A percentile compares a stretch with the other conserved stretches of the same genome.
These are phyloP conservation scores for Xylaria telfairii DNA, from an alignment of 495 filamentous ascomycete species.

Conservation along the genomic window DNA sequence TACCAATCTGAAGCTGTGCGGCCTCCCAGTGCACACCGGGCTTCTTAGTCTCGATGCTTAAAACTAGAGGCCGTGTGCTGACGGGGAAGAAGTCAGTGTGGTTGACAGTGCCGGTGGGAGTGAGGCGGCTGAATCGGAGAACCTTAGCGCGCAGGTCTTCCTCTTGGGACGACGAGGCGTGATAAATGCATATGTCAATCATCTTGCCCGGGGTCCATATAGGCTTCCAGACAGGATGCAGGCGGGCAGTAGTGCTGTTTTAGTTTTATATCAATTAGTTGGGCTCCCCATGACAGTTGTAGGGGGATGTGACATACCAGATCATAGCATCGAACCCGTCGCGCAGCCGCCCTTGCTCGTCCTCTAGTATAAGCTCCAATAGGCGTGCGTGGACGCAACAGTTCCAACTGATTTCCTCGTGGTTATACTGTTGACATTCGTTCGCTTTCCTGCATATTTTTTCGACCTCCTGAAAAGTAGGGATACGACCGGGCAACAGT, in stretches of 20 bases:
- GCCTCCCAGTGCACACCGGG: constrained; percentile 12
- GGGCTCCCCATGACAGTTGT: neutral
- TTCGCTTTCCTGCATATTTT: constrained; percentile 3
- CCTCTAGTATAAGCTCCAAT: neutral
- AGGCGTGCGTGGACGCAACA: neutral
- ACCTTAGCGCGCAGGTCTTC: constrained; percentile 6
- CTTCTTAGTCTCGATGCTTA: constrained; percentile 27
- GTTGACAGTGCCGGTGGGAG: constrained; percentile 23
- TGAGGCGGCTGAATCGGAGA: neutral
- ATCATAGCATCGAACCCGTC: constrained; percentile 7
- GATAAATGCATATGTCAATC: constrained; percentile 15
- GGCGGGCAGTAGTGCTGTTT: constrained; percentile 10
- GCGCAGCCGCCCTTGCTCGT: neutral
- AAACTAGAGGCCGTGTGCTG: neutral
- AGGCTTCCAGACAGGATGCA: constrained; percentile 4
- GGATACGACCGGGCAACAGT: constrained; percentile 6
- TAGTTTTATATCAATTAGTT: neutral
- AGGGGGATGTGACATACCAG: constrained; percentile 2
- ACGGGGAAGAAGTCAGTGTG: constrained; percentile 21
- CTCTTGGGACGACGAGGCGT: neutral
- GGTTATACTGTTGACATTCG: constrained; percentile 9
- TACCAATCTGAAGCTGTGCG: constrained; percentile 24
- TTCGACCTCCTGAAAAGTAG: constrained; percentile 8
- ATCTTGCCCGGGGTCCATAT: constrained; percentile 1
- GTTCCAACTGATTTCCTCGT: constrained; percentile 16